A percentile compares a stretch with the other conserved stretches of the same genome.
These are phyloP conservation scores for Aspergillus biplanus DNA, from an alignment of 495 filamentous ascomycete genomes.

Conservation along the genomic window DNA sequence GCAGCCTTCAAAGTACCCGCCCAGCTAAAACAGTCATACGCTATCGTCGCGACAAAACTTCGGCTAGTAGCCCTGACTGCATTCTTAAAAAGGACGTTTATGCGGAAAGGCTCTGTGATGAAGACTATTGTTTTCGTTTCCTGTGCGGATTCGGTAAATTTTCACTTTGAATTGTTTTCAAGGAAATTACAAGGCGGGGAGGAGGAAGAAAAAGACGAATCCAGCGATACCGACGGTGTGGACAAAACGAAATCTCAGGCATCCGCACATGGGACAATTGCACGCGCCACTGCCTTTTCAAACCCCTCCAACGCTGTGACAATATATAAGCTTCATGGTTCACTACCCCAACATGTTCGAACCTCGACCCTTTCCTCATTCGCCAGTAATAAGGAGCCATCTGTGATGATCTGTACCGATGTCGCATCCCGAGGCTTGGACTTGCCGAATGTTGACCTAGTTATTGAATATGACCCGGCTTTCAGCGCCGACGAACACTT, in stretches of 20 bases:
- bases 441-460: constrained; percentile 88
- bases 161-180: constrained; percentile 88
- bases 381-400: constrained; percentile 61
- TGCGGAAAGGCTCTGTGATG: constrained; percentile 83
- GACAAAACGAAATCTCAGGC: constrained; percentile 30
- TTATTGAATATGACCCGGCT: constrained; percentile 93
- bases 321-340: constrained; percentile 89
- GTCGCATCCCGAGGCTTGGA: constrained; percentile 94
- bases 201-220: constrained; percentile 30
- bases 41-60: constrained; percentile 84
- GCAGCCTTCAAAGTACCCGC: constrained; percentile 78
- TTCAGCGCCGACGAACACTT: constrained; percentile 90
- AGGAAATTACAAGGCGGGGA: constrained; percentile 40
- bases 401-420: constrained; percentile 89
- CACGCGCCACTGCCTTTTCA: constrained; percentile 52
- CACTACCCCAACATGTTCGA: constrained; percentile 83
- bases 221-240: constrained; percentile 25
- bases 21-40: constrained; percentile 89
- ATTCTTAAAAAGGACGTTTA: constrained; percentile 81
- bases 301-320: constrained; percentile 60
- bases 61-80: constrained; percentile 85
- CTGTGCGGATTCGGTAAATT: constrained; percentile 95
- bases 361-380: constrained; percentile 83
- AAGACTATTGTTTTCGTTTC: constrained; percentile 96
- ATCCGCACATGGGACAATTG: constrained; percentile 54